These are phyloP conservation scores for Keqinozyma sinolaborantium DNA, from an alignment of 1,139 yeast genomes.

Conservation along the genomic window DNA sequence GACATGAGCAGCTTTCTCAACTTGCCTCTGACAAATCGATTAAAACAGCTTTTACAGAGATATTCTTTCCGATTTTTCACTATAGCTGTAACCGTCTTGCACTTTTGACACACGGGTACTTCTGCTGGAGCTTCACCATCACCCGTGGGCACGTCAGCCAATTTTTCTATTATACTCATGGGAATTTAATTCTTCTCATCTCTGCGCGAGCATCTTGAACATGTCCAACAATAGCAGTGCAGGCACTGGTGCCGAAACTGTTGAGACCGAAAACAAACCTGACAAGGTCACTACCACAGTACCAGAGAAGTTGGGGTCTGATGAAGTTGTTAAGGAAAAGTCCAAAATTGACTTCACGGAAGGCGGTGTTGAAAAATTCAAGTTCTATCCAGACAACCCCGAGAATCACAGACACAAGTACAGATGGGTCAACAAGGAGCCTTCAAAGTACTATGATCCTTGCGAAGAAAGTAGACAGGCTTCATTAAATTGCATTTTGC, in stretches of 20 bases:
- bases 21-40: slow-evolving; percentile 69
- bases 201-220: neutral
- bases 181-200: neutral
- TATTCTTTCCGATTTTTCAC: slow-evolving; percentile 64
- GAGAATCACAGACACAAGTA: slow-evolving; percentile 58
- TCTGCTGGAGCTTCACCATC: slow-evolving; percentile 2
- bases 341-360: slow-evolving; percentile 55
- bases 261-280: neutral
- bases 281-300: neutral
- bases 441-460: slow-evolving; percentile 87
- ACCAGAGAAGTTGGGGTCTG: slow-evolving; percentile 9
- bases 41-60: slow-evolving; percentile 70
- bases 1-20: slow-evolving; percentile 73
- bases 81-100: slow-evolving; percentile 45
- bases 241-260: neutral
- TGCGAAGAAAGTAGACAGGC: slow-evolving; percentile 88
- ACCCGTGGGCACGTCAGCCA: slow-evolving; percentile 4
- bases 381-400: slow-evolving; percentile 84
- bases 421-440: slow-evolving; percentile 63
- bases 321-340: slow-evolving; percentile 38
- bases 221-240: neutral
- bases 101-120: slow-evolving; percentile 38
- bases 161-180: neutral
- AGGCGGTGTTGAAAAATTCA: slow-evolving; percentile 51
- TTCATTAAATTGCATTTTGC: slow-evolving; percentile 74